Conservation (phyloP, 805 yeast genomes). For the Naumovozyma baii region DNA sequence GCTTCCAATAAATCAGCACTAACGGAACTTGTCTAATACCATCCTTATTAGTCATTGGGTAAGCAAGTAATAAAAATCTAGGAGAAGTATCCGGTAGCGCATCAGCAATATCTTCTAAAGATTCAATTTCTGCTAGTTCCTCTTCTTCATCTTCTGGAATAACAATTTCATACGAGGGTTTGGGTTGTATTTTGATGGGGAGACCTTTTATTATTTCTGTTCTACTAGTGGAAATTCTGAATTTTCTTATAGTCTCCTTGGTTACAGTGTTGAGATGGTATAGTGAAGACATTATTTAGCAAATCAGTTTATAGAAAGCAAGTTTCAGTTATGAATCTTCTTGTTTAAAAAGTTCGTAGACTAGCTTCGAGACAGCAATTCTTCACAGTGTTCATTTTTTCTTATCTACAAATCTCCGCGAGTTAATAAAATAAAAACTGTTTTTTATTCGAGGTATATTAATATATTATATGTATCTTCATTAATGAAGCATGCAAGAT, state of each 20-base stretch:
- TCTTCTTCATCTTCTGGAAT: slow-evolving; percentile 38
- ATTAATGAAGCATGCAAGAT: background rate
- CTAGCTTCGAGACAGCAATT: too few relatives aligned
- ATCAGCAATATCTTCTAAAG: slow-evolving; percentile 54
- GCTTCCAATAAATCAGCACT: slow-evolving; percentile 79
- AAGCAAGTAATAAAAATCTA: slow-evolving; percentile 62
- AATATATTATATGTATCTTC: background rate
- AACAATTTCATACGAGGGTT: slow-evolving; percentile 26
- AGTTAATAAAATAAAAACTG: too few relatives aligned
- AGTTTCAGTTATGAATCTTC: too few relatives aligned
- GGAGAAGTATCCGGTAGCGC: slow-evolving; percentile 78
- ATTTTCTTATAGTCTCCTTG: slow-evolving; percentile 50
- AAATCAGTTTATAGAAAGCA: too few relatives aligned
- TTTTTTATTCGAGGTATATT: too few relatives aligned
- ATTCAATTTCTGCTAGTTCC: slow-evolving; percentile 38
- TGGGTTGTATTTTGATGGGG: slow-evolving; percentile 31
- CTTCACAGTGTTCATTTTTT: too few relatives aligned
- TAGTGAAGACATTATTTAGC: slow-evolving; percentile 36
- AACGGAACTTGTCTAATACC: slow-evolving; percentile 68
- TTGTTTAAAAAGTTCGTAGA: too few relatives aligned
- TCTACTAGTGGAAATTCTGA: slow-evolving; percentile 64
- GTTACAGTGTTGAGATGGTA: slow-evolving; percentile 59
- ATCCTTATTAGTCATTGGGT: slow-evolving; percentile 60
- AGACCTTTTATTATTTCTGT: slow-evolving; percentile 51
- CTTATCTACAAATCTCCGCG: too few relatives aligned